These are phyloP conservation scores for Geranomyces variabilis DNA, from an alignment of 192 early-diverging fungal species.

Conservation along the genomic window DNA sequence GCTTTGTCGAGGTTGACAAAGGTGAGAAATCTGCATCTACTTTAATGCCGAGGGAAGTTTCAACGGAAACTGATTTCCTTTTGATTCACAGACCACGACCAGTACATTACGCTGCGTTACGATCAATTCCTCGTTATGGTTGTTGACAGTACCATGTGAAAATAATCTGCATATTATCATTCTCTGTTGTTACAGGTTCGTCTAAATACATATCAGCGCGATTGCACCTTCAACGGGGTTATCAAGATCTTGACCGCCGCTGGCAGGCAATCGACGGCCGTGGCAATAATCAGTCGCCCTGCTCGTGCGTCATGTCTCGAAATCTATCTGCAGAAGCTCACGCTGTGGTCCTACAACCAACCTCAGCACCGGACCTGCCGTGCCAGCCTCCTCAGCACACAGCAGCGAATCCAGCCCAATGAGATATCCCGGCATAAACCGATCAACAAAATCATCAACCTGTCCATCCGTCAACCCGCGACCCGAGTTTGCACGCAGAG, in stretches of 20 bases:
- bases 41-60: not conserved
- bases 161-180: too few species aligned
- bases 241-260: too few species aligned
- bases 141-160: not conserved
- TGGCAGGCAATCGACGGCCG: too few species aligned
- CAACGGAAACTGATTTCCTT: not conserved
- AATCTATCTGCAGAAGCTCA: conserved; percentile 3
- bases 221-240: too few species aligned
- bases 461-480: conserved; percentile 68
- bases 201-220: too few species aligned
- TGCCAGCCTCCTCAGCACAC: not conserved
- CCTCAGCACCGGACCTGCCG: not conserved
- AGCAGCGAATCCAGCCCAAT: conserved; percentile 10
- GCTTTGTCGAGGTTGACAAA: conserved; percentile 21
- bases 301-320: too few species aligned
- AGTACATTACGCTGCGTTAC: not conserved
- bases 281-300: too few species aligned
- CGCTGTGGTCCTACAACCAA: not conserved
- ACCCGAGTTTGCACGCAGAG: conserved; percentile 42
- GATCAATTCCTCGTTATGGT: conserved; percentile 3
- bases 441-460: conserved; percentile 80
- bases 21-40: not conserved
- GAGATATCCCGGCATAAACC: conserved; percentile 85
- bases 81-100: too few species aligned
- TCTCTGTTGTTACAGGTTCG: too few species aligned